Evolutionary conservation across 441 rosid genomes (phyloP), one percentile per base, ranked within the genome.

Genomic region (Arabidopsis lyrata): DNA sequence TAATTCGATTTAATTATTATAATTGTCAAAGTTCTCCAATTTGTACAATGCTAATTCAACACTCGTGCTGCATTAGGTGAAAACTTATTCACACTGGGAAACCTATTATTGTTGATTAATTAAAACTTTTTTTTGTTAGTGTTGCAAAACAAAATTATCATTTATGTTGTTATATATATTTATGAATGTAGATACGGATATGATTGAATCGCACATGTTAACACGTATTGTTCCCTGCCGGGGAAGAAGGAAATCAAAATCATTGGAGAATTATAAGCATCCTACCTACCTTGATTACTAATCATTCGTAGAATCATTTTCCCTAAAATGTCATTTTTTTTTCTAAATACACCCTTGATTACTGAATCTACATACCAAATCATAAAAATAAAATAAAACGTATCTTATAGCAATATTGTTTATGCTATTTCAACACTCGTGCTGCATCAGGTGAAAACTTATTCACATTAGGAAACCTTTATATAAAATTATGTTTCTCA

Each of bases 41-140:
- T 67, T 67, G 62, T 41, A 39, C 18, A n/a, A 27, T 41, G 29
- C 52, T 10, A 41, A n/a, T 67, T 67, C 72, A 67, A 67, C 72
- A 6, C 62, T 53, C 72, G 72, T 67, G 72, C 18, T 15, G 38
- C 41, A 53, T 67, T 67, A 53, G 50, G 61, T 66, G 60, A 53
- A 66, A 16, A 38, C 61, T 66, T 52, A 66, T 66, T 66, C 71
- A 52, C 71, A 66, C 6, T 66, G 47, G 27, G 11, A 8, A 16
- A 66, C 47, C 10, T n/a, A 62, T 27, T 42, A 9, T 44, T 42
- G 20, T 62, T 42, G 4, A 27, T 27, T 15, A 27, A 27, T 27
- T 15, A 27, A 12, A 58, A 36, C 3, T 3, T 20, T 36, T 0
- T 41, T 5, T 13, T 3, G 4, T 13, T 41, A 5, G 42, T 42